Base-by-base conservation (phyloP, 768 basidiomycete genomes). In the Omphalotus guepiniiformis region DNA sequence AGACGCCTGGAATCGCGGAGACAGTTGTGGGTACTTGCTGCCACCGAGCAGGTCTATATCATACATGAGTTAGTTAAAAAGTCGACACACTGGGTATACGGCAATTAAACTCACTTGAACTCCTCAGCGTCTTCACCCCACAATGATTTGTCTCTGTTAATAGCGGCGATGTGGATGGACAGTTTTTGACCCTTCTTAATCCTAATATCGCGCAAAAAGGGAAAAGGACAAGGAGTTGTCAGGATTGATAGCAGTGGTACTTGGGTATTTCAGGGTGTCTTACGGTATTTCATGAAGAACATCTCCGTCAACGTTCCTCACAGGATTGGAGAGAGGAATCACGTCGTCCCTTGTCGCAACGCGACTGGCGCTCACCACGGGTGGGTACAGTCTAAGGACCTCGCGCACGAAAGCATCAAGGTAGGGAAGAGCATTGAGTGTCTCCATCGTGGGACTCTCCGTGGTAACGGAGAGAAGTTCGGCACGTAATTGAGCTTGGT, bases 41-140 rank as follows among this genome's bases (percentile, higher is more conserved):
- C 85, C 85, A 88, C 0, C 84, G 69, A 52, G 85, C 83, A 0
- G 85, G 85, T 52, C 80, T 85, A 26, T 36, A 23, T 21, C 15
- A n/a, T 35, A 42, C 12, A 29, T 27, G 32, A 11, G 22, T 28
- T n/a, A n/a, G n/a, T n/a, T n/a, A n/a, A n/a, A n/a, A n/a, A n/a
- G n/a, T n/a, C n/a, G n/a, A n/a, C n/a, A n/a, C n/a, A n/a, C n/a
- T n/a, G n/a, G n/a, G n/a, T n/a, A n/a, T n/a, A n/a, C n/a, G n/a
- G n/a, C n/a, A 32, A 32, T 32, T n/a, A 63, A 0, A 48, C 71
- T 38, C 47, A 80, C 82, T 61, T 77, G 70, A 85, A 87, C 38
- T 79, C 74, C 13, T 45, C 39, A 1, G 80, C 77, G 56, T 87
- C 83, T 6, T 73, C 65, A 7, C 85, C 84, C 82, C 83, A 86